These are phyloP conservation scores for Posidonia oceanica DNA, from an alignment of 116 monocot species.

Conservation along the genomic window DNA sequence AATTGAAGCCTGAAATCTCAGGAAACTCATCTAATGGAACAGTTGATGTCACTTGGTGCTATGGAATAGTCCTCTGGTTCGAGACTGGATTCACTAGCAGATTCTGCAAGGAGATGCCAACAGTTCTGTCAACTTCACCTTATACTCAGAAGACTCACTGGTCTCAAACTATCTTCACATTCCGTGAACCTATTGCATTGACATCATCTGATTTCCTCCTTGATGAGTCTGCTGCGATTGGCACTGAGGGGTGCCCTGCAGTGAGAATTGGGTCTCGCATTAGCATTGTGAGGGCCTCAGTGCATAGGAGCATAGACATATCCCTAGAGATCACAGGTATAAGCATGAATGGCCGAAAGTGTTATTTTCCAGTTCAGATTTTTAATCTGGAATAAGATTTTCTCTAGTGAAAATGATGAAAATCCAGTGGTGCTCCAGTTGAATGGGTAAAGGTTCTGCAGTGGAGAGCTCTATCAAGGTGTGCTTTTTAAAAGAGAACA, in stretches of 20 bases:
- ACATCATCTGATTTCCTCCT: slow-evolving; percentile 8
- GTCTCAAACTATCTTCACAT: slow-evolving; percentile 92
- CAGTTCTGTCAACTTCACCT: slow-evolving; percentile 68
- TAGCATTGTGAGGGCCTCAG: slow-evolving; percentile 63
- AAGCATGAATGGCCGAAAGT: slow-evolving; percentile 37
- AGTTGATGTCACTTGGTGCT: slow-evolving; percentile 36
- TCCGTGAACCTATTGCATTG: slow-evolving; percentile 72
- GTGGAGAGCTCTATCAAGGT: too few relatives aligned
- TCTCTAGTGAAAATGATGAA: neutral
- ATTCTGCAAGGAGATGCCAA: slow-evolving; percentile 73
- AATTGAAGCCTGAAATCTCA: slow-evolving; percentile 12
- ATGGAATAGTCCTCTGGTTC: slow-evolving; percentile 90
- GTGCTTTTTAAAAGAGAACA: too few relatives aligned
- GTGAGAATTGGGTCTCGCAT: slow-evolving; percentile 36
- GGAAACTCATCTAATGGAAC: neutral
- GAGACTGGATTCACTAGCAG: slow-evolving; percentile 74
- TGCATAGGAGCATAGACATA: slow-evolving; percentile 73
- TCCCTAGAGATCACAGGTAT: slow-evolving; percentile 60
- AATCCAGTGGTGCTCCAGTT: too few relatives aligned
- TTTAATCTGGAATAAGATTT: slow-evolving; percentile 38
- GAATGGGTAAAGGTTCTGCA: too few relatives aligned
- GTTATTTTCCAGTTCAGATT: slow-evolving; percentile 58
- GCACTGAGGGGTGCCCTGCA: slow-evolving; percentile 46
- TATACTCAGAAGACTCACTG: slow-evolving; percentile 66
- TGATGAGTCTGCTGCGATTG: slow-evolving; percentile 22